These are phyloP conservation scores for Fusarium incarnatum DNA, from an alignment of 2,329 filamentous ascomycete genomes.

Conservation along the genomic window DNA sequence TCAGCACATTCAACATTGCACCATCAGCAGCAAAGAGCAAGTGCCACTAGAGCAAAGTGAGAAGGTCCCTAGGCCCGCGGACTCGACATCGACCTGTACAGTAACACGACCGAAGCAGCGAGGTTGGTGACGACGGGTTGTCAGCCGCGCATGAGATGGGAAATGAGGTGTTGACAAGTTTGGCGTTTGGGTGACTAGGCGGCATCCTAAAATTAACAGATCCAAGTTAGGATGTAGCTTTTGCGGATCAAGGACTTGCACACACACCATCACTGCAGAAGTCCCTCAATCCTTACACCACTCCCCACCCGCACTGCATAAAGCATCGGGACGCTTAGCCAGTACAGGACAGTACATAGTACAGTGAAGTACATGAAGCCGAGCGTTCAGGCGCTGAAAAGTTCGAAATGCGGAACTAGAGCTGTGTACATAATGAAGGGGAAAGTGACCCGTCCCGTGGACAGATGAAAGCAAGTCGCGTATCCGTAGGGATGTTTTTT, in stretches of 20 bases:
- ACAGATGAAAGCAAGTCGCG: background rate
- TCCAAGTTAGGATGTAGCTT: slow-evolving; percentile 25
- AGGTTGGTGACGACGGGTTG: slow-evolving; percentile 40
- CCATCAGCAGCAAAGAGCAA: background rate
- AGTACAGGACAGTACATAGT: background rate
- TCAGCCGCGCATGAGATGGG: slow-evolving; percentile 41
- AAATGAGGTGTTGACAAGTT: slow-evolving; percentile 44
- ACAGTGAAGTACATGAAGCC: slow-evolving; percentile 22
- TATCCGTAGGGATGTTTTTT: no score
- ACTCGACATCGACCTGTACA: slow-evolving; percentile 32
- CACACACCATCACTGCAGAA: slow-evolving; percentile 35
- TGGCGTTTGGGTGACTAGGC: slow-evolving; percentile 28
- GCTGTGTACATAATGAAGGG: slow-evolving; percentile 7
- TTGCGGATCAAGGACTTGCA: slow-evolving; percentile 25
- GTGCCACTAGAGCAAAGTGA: slow-evolving; percentile 36
- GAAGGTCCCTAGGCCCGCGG: slow-evolving; percentile 29
- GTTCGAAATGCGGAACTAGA: slow-evolving; percentile 6
- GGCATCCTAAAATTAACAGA: slow-evolving; percentile 31
- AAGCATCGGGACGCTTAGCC: slow-evolving; percentile 40
- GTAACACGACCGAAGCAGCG: slow-evolving; percentile 22
- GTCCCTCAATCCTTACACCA: slow-evolving; percentile 40
- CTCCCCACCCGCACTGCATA: slow-evolving; percentile 29
- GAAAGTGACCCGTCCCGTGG: slow-evolving; percentile 4
- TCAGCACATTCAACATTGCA: slow-evolving; percentile 11
- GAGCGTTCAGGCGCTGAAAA: slow-evolving; percentile 26